phyloP scores from a whole-genome alignment of 495 filamentous ascomycete genomes.

The Parathielavia hyrcaniae region DNA sequence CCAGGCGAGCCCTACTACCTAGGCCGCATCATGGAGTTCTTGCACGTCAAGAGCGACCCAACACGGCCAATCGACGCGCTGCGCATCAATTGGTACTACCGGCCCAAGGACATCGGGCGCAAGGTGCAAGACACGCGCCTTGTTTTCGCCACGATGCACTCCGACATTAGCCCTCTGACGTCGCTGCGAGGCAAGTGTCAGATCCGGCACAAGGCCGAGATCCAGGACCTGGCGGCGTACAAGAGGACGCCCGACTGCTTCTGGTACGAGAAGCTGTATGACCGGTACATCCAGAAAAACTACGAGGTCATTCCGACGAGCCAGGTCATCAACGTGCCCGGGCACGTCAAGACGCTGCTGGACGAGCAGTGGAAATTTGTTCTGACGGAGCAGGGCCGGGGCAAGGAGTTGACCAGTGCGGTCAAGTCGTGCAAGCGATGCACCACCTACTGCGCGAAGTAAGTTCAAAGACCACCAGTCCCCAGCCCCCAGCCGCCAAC shows the following conservation, averaged over 20 bases:
- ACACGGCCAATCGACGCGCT: slow-evolving; percentile 73
- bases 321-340: slow-evolving; percentile 92
- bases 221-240: slow-evolving; percentile 74
- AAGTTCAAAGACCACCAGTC: too few relatives aligned
- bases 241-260: slow-evolving; percentile 78
- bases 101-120: slow-evolving; percentile 89
- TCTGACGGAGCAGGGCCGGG: slow-evolving; percentile 80
- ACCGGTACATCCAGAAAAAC: slow-evolving; percentile 94
- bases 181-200: slow-evolving; percentile 88
- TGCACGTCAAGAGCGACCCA: slow-evolving; percentile 69
- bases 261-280: slow-evolving; percentile 96
- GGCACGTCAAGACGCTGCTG: slow-evolving; percentile 86
- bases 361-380: slow-evolving; percentile 95
- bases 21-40: slow-evolving; percentile 95
- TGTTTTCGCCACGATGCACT: slow-evolving; percentile 96
- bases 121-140: slow-evolving; percentile 82
- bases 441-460: slow-evolving; percentile 80
- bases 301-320: slow-evolving; percentile 93
- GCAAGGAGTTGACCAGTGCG: slow-evolving; percentile 92
- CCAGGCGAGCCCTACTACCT: slow-evolving; percentile 98
- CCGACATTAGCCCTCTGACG: slow-evolving; percentile 87
- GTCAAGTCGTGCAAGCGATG: slow-evolving; percentile 97
- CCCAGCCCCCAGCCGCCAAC: slow-evolving; percentile 8
- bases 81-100: slow-evolving; percentile 96
- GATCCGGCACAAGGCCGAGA: slow-evolving; percentile 80